phyloP scores from a whole-genome alignment of 306 rosid genomes.

The Vicia villosa region DNA sequence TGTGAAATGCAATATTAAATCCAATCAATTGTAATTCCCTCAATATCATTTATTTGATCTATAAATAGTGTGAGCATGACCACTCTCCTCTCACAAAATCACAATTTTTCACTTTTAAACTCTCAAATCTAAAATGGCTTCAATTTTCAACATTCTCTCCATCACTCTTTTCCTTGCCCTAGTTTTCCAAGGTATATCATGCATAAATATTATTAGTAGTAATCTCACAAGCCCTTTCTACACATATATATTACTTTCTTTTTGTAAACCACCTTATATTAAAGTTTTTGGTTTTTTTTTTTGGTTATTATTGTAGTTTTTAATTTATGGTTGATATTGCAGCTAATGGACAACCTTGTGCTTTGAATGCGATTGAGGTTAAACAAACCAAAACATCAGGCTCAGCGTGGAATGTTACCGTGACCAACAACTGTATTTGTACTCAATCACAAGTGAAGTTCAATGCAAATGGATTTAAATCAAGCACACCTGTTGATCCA shows the following conservation, averaged over 20 bases:
- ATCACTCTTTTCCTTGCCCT: conserved; percentile 23
- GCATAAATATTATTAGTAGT: too few relatives aligned
- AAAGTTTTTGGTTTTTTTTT: too few relatives aligned
- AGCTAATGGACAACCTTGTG: neutral
- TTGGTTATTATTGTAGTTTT: neutral
- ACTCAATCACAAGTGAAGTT: conserved; percentile 6
- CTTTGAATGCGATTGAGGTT: neutral
- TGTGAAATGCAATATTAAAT: too few relatives aligned
- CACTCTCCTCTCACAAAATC: neutral
- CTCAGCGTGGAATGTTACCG: neutral
- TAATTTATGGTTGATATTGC: neutral
- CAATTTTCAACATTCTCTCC: conserved; percentile 26
- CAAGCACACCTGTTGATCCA: neutral
- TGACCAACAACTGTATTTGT: conserved; percentile 20
- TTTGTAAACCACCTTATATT: too few relatives aligned
- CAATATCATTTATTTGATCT: neutral
- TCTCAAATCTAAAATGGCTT: conserved; percentile 24
- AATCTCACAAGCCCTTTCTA: too few relatives aligned
- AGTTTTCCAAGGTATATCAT: conserved; percentile 17
- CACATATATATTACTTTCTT: too few relatives aligned
- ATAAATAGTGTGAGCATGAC: neutral
- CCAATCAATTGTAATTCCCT: too few relatives aligned
- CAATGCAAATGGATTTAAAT: neutral
- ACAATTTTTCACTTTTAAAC: too few relatives aligned
- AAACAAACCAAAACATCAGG: neutral